Base-by-base conservation (phyloP, 2,329 filamentous ascomycete genomes). In the Mollisia scopiformis region DNA sequence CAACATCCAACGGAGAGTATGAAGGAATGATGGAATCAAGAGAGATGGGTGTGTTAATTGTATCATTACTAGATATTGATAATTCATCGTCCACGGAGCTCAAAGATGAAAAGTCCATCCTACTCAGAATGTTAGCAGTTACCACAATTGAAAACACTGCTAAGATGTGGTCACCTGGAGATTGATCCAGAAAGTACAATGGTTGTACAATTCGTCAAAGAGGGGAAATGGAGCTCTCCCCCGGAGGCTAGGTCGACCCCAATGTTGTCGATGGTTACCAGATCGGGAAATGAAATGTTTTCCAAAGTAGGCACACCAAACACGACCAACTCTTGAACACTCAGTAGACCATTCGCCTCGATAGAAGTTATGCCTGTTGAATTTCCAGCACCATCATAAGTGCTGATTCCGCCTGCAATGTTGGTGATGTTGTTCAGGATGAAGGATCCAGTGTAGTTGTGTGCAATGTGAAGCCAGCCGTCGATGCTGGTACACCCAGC, bases 361-460 rank as follows among this genome's bases (percentile, higher is more conserved):
- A 58, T 47, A 5, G 47, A 43, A 13, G 56, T 58, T 14, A 46
- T 37, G n/a, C 30, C 31, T 25, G 14, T n/a, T 6, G 21, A 13
- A 14, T 13, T 28, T 1, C 3, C 10, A 6, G 25, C 4, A n/a
- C 2, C 13, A 19, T 27, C 8, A 23, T 31, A 28, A 4, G 30
- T 47, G 1, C 10, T 37, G 30, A 54, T n/a, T 6, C 2, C 1
- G 11, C 28, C 39, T 10, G 50, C 37, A 14, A 59, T 28, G 25
- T 37, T 55, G 13, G 46, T 52, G 27, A 60, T 51, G 27, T 56
- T 56, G 8, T 51, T 39, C 14, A 60, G 21, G 19, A 46, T 25
- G 7, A 60, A 51, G 11, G 41, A 19, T 8, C 58, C 58, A 23
- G 27, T 43, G 25, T 49, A 60, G 7, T 46, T n/a, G 3, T 10